Base-by-base conservation (phyloP, 2,329 filamentous ascomycete species). In the Helminthosporium solani region DNA sequence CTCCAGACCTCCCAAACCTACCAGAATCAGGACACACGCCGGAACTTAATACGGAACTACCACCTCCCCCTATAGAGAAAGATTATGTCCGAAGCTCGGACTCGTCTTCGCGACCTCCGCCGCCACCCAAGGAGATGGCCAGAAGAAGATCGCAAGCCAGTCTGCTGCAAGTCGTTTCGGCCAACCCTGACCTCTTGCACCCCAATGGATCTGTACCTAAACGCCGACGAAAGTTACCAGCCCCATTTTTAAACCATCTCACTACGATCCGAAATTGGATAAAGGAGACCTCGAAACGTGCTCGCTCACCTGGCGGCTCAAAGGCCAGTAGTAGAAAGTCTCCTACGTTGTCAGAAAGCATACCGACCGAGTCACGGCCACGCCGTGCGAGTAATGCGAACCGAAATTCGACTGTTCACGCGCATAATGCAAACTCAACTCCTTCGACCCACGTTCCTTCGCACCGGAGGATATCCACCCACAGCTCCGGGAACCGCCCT, bases 161-260 rank as follows among this genome's bases (percentile, higher is more conserved):
- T 56, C 94, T 90, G 53, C 79, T 96, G 25, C 90, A 96, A 64
- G 81, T 95, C 3, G 90, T 95, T 31, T 87, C 88, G 12, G 80
- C 76, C 31, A 85, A 86, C 54, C 79, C 82, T 18, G 83, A 86
- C 53, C 69, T 86, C 7, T 71, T 84, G 14, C 74, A 76, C 37
- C 69, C 74, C n/a, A 79, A 79, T 54, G 77, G 78, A 27, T 77
- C 82, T 52, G 75, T 79, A 21, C 79, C 78, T 44, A 79, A 78
- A 46, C 74, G 76, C 34, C 71, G 75, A 42, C 79, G 79, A 33
- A 80, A 79, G 50, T 81, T 81, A 57, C 78, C 83, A 47, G 77
- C 82, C 58, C 78, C 83, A 9, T 80, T 88, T 47, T 78, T 87
- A 47, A 83, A 82, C 56, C 85, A 87, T 55, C 70, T 88, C 16